Conservation (phyloP, 208 protist species). For the Polymyxa betae region DNA sequence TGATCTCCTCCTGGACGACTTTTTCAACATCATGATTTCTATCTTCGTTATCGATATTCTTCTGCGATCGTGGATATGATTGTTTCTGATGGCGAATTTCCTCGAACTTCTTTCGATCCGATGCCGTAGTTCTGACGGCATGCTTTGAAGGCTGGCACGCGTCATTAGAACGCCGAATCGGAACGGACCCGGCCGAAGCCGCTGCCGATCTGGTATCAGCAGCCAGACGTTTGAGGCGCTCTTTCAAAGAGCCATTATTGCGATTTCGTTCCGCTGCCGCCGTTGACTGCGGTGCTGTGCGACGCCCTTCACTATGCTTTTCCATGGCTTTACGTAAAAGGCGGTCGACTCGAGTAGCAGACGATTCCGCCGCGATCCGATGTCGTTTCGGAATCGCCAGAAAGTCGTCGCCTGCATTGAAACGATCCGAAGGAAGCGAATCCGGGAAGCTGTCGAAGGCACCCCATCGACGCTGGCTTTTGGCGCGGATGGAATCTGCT, state of each 20-base stretch:
- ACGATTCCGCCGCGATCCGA: neutral
- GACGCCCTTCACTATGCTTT: neutral
- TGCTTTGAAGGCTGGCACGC: neutral
- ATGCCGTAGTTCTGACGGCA: neutral
- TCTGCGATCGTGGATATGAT: neutral
- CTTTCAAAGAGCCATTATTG: neutral
- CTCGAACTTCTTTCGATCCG: neutral
- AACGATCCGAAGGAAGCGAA: neutral
- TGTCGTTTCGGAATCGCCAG: neutral
- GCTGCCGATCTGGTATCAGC: neutral
- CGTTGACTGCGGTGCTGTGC: neutral
- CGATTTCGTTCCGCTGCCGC: neutral
- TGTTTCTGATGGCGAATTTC: neutral
- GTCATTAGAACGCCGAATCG: neutral
- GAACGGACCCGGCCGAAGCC: neutral
- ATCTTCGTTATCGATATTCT: too few relatives aligned
- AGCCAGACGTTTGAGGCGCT: conserved; percentile 27
- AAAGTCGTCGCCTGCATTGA: neutral
- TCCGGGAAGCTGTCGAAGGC: neutral
- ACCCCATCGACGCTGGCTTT: neutral
- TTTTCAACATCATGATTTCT: neutral
- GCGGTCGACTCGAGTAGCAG: conserved; percentile 24
- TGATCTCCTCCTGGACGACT: neutral
- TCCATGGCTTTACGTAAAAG: neutral
- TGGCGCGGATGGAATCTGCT: conserved; percentile 31